Base-by-base conservation (phyloP, 139 green algal genomes). In the Chlorella ohadii region DNA sequence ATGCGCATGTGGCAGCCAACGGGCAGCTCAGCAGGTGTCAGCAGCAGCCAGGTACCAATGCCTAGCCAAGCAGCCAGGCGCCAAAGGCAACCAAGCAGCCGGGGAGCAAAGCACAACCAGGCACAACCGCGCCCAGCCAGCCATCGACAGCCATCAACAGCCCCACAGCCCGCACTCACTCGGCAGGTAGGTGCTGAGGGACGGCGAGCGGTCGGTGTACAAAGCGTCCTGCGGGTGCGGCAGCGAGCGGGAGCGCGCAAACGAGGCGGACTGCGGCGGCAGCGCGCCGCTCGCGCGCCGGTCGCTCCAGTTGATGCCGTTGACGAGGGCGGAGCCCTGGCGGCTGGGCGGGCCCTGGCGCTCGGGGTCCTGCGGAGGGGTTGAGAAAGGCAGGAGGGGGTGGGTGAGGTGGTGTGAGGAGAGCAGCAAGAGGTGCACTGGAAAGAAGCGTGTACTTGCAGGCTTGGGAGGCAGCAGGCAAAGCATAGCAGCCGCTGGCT, bases 271-370 rank as follows among this genome's bases (percentile, higher is more conserved):
- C 20, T 7, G 17, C 5, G 73, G 19, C 73, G 51, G 39, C 41
- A 28, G 41, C 36, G 67, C 20, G 34, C 23, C 39, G 17, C 27
- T 39, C 2, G 33, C 23, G 20, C 75, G 75, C 34, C 75, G 56
- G 75, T 81, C 75, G 13, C 22, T 22, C 75, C 75, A 81, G 75
- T 41, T 81, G 34, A 81, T 55, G 56, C 34, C 34, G 56, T 65
- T 41, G 22, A 56, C 33, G 34, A 81, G 34, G 15, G 75, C 56
- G 59, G 57, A 72, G 57, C 57, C 75, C 56, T 81, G 75, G 19
- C 56, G 34, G 34, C 20, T 39, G 34, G 75, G 75, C 23, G 74
- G 75, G n/a, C 56, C 75, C 36, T 81, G 75, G 2, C 34, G 56
- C 75, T 81, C 75, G 2, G 75, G 56, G 57, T 81, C 75, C 75